phyloP scores from a whole-genome alignment of 1,139 yeast species.

The Kodamaea sp. region DNA sequence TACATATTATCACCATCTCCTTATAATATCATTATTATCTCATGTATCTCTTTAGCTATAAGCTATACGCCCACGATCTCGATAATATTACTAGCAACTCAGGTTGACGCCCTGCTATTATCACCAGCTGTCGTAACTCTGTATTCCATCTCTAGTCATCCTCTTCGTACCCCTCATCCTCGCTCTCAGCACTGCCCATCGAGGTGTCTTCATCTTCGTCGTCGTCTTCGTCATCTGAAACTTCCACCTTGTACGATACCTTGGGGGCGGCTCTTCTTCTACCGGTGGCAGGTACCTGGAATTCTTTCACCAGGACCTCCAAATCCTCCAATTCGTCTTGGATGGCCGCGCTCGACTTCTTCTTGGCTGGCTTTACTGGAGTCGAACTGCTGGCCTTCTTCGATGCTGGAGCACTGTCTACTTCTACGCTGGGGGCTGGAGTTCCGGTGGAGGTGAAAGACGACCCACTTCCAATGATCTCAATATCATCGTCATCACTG shows the following conservation, averaged over 20 bases:
- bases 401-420: slow-evolving; percentile 1
- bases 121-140: no score
- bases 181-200: slow-evolving; percentile 6
- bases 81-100: no score
- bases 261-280: slow-evolving; percentile 6
- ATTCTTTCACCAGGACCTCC: slow-evolving; percentile 11
- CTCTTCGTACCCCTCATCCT: slow-evolving; percentile 3
- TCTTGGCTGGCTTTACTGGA: slow-evolving; percentile 6
- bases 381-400: neutral
- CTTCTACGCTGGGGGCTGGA: slow-evolving; percentile 3
- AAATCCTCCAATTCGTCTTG: slow-evolving; percentile 27
- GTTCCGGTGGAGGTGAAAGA: slow-evolving; percentile 5
- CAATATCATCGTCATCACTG: slow-evolving; percentile 34
- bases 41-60: no score
- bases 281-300: slow-evolving; percentile 9
- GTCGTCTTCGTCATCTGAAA: slow-evolving; percentile 2
- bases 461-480: slow-evolving; percentile 2
- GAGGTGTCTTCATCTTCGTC: slow-evolving; percentile 7
- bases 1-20: no score
- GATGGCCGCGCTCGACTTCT: slow-evolving; percentile 12
- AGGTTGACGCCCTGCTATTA: no score
- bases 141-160: no score
- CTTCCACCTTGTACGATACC: slow-evolving; percentile 5
- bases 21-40: no score
- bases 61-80: no score